Conservation (phyloP, 2,329 filamentous ascomycete species). For the Rhynchosporium secalis region DNA sequence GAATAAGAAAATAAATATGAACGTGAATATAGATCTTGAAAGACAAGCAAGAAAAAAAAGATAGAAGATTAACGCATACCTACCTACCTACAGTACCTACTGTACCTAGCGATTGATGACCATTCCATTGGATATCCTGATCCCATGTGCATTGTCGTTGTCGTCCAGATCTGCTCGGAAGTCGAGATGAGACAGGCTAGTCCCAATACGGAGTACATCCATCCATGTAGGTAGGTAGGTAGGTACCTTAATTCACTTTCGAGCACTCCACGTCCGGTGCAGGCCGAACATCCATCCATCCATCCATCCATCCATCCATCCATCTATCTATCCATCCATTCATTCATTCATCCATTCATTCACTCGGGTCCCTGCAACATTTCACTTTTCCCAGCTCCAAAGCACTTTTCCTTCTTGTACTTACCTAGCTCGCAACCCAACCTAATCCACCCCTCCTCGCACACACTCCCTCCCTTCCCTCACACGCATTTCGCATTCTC, state of each 20-base stretch:
- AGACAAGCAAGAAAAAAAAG: neutral
- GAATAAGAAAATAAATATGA: no score
- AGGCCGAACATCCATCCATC: slow-evolving; percentile 10
- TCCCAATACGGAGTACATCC: neutral
- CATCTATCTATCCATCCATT: no score
- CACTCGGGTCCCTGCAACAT: neutral
- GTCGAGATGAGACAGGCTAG: neutral
- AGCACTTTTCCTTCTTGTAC: neutral
- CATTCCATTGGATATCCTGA: slow-evolving; percentile 5
- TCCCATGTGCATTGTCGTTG: neutral
- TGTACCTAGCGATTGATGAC: slow-evolving; percentile 1
- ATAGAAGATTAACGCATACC: neutral
- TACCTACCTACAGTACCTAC: neutral
- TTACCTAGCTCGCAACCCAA: slow-evolving; percentile 4
- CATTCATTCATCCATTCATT: no score
- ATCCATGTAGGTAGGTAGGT: no score
- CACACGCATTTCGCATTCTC: no score
- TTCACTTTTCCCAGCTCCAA: neutral
- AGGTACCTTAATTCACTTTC: no score
- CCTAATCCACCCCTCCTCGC: no score
- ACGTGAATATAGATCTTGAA: no score
- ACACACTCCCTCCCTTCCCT: no score
- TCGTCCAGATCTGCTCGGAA: slow-evolving; percentile 8
- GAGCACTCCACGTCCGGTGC: slow-evolving; percentile 1
- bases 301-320: no score